Conservation (phyloP, 1,284 basidiomycete species). For the Inonotus hispidus region DNA sequence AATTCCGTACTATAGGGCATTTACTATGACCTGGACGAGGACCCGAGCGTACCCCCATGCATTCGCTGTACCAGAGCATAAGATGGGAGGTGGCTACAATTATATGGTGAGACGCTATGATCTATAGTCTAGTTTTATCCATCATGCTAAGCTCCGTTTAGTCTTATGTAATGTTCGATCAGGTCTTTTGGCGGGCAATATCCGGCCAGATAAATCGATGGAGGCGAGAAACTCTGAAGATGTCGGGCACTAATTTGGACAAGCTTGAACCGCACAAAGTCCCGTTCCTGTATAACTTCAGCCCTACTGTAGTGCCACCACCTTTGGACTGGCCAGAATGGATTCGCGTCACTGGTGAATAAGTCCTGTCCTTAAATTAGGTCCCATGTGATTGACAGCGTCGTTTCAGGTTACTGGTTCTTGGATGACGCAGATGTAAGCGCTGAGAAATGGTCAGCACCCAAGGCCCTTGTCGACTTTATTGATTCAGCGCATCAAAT, state of each 20-base stretch:
- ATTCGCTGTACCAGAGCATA: constrained; percentile 87
- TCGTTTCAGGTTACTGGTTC: constrained; percentile 83
- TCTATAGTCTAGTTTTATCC: neutral
- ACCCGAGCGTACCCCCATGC: constrained; percentile 95
- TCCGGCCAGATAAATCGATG: constrained; percentile 94
- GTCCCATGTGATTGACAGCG: constrained; percentile 3
- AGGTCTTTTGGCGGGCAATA: constrained; percentile 95
- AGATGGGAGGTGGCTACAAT: constrained; percentile 96
- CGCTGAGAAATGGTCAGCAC: constrained; percentile 83
- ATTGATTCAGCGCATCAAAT: constrained; percentile 70
- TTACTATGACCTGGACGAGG: constrained; percentile 83
- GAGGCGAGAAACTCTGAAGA: constrained; percentile 74
- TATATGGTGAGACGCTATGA: constrained; percentile 69
- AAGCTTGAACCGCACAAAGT: constrained; percentile 95
- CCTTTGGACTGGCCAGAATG: constrained; percentile 98
- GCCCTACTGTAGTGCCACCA: constrained; percentile 80
- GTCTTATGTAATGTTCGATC: constrained; percentile 93
- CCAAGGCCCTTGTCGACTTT: constrained; percentile 74
- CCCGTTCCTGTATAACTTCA: constrained; percentile 98
- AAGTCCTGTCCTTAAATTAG: constrained; percentile 21
- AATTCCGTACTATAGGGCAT: constrained; percentile 92
- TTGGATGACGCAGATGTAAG: constrained; percentile 86
- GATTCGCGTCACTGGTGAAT: constrained; percentile 86
- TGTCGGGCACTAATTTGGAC: constrained; percentile 82
- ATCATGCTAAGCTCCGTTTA: constrained; percentile 25